Evolutionary conservation across 2,329 filamentous ascomycete species (phyloP).

Genomic region (Acrocalymma vagum): DNA sequence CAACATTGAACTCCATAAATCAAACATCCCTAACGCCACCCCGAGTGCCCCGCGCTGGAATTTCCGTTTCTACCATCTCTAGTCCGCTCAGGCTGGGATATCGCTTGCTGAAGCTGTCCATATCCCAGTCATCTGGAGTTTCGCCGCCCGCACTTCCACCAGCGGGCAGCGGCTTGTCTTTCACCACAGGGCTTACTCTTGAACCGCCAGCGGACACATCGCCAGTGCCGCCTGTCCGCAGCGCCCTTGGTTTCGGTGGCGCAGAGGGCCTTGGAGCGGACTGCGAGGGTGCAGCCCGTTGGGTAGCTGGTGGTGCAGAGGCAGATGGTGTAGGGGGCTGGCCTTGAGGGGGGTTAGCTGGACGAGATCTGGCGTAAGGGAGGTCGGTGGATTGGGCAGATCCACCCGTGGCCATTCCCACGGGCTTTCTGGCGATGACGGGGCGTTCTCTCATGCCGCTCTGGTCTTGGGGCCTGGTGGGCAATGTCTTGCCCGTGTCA

Average conservation of each 20-base stretch:
- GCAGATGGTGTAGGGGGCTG: slow-evolving; percentile 34
- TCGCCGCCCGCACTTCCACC: slow-evolving; percentile 9
- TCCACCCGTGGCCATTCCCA: slow-evolving; percentile 34
- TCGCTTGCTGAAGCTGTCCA: slow-evolving; percentile 77
- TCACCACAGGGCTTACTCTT: slow-evolving; percentile 16
- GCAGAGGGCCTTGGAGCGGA: slow-evolving; percentile 57
- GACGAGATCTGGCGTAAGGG: slow-evolving; percentile 35
- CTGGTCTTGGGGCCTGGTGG: slow-evolving; percentile 38
- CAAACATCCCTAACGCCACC: slow-evolving; percentile 30
- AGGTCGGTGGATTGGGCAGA: slow-evolving; percentile 32
- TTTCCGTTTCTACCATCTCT: slow-evolving; percentile 84
- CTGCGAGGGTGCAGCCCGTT: slow-evolving; percentile 29
- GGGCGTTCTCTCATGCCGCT: slow-evolving; percentile 28
- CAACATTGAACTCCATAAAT: too few relatives aligned
- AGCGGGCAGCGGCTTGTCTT: slow-evolving; percentile 32
- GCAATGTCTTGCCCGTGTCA: slow-evolving; percentile 49
- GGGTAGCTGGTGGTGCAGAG: slow-evolving; percentile 43
- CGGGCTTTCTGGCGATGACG: slow-evolving; percentile 57
- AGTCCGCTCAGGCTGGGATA: slow-evolving; percentile 86
- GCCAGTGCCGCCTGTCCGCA: slow-evolving; percentile 57
- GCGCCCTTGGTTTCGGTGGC: slow-evolving; percentile 68
- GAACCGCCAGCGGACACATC: slow-evolving; percentile 13
- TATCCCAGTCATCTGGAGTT: slow-evolving; percentile 70
- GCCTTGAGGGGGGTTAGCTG: slow-evolving; percentile 27
- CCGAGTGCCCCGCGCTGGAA: slow-evolving; percentile 31